Evolutionary conservation across 768 basidiomycete species (phyloP).

Genomic region (Boletus huronensis): DNA sequence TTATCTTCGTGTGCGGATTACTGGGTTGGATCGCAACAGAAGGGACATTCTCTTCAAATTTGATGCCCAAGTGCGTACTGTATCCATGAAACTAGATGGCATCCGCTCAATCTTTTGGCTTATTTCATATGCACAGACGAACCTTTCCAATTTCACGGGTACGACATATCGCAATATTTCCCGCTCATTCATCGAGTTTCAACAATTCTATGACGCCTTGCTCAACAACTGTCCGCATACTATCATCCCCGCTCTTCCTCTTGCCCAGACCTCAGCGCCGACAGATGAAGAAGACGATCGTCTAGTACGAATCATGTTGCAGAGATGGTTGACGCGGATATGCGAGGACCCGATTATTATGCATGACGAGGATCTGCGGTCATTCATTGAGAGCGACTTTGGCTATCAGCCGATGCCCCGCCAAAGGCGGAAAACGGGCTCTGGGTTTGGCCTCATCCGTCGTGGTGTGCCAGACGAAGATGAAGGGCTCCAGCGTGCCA

Average conservation of each 20-base stretch:
- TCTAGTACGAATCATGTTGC: constrained; percentile 90
- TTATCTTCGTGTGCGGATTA: constrained; percentile 86
- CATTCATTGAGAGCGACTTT: constrained; percentile 97
- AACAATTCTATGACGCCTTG: constrained; percentile 88
- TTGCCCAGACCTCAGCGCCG: constrained; percentile 94
- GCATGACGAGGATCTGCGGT: constrained; percentile 88
- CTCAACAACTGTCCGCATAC: constrained; percentile 92
- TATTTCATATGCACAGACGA: constrained; percentile 57
- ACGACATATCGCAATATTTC: constrained; percentile 91
- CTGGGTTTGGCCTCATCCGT: constrained; percentile 73
- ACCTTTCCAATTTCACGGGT: constrained; percentile 86
- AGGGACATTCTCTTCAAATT: constrained; percentile 91
- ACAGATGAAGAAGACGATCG: constrained; percentile 99
- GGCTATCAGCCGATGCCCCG: constrained; percentile 87
- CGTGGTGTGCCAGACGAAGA: constrained; percentile 91
- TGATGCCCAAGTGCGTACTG: constrained; percentile 76
- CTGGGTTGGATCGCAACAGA: constrained; percentile 90
- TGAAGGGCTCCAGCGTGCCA: constrained; percentile 84
- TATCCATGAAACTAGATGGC: neutral
- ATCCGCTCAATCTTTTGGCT: constrained; percentile 1
- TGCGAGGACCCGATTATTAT: constrained; percentile 89
- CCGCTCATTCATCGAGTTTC: constrained; percentile 92
- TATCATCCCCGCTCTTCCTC: constrained; percentile 90
- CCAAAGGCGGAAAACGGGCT: constrained; percentile 65
- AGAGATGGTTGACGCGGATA: constrained; percentile 90